Conservation (phyloP, 2,329 filamentous ascomycete genomes). For the Colletotrichum nymphaeae region DNA sequence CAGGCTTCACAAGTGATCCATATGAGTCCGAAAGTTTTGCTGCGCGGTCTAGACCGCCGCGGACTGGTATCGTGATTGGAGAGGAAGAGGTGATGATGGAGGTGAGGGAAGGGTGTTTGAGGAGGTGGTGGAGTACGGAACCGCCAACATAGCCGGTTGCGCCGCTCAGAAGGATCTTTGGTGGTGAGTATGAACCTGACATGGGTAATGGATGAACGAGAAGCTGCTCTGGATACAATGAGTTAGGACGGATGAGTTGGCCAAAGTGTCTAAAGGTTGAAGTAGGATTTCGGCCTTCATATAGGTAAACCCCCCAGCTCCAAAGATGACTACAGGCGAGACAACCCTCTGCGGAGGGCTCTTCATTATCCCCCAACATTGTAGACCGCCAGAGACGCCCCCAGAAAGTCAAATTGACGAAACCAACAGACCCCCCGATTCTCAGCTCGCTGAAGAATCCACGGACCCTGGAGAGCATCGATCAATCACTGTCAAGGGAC, state of each 20-base stretch:
- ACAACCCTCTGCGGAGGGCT: too few relatives aligned
- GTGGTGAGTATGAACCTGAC: not conserved
- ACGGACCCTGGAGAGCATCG: not conserved
- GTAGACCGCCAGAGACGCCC: not conserved
- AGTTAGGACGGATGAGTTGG: not conserved
- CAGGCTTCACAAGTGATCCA: slow-evolving; percentile 23
- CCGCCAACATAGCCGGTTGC: slow-evolving; percentile 39
- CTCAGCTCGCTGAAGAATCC: not conserved
- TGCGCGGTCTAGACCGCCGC: slow-evolving; percentile 18
- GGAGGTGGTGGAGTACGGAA: slow-evolving; percentile 35
- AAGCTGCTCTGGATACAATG: too few relatives aligned
- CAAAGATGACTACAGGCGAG: too few relatives aligned
- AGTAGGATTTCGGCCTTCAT: too few relatives aligned
- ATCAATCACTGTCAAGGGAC: not conserved
- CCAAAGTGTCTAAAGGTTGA: too few relatives aligned
- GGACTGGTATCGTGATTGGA: slow-evolving; percentile 16
- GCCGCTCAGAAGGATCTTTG: slow-evolving; percentile 33
- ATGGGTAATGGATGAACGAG: not conserved
- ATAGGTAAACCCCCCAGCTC: too few relatives aligned
- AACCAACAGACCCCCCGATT: not conserved
- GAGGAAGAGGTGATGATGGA: slow-evolving; percentile 13
- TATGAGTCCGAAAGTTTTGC: slow-evolving; percentile 14
- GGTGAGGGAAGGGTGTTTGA: slow-evolving; percentile 6
- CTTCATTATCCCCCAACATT: too few relatives aligned
- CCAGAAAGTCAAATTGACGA: not conserved